Evolutionary conservation across 306 rosid genomes (phyloP), one percentile per base, ranked within the genome.

Genomic region (Vigna trinervia): DNA sequence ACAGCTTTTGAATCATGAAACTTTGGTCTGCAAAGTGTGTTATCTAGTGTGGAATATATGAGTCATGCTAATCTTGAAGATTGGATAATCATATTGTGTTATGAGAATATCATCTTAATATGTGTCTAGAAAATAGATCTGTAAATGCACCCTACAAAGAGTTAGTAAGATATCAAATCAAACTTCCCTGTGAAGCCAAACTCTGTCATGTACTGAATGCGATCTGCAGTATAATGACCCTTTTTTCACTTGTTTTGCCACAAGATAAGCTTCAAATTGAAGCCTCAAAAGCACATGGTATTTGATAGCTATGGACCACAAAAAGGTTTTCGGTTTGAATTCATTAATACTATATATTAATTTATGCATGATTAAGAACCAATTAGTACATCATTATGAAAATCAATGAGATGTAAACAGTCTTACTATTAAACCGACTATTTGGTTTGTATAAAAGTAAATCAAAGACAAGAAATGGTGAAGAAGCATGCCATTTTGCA

Each of bases 141-240:
- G 32, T 13, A 12, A 32, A 20, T 19, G 51, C 41, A 39, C 17
- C 70, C 57, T 36, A 15, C 9, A 74, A 57, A 5, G 78, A 79
- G 81, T 62, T 84, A 62, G 81, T 63, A 22, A 75, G 66, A 80
- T 80, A 80, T 70, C 81, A 78, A 78, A 81, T 81, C 85, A 85
- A 63, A 78, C 68, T 78, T 78, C 56, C 78, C 43, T 38, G 63
- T 69, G 81, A 54, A 73, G 75, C 22, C 14, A 61, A 73, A 69
- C 65, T 81, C 78, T 74, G 48, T n/a, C 30, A 32, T 47, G 69
- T 69, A 85, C 68, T 53, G 28, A 10, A 61, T 38, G 69, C 38
- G 45, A 58, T 59, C 70, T 45, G 11, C 39, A 47, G 56, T 54
- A 77, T 54, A 77, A 14, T 34, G 10, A 2, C 41, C 66, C 47